Base-by-base conservation (phyloP, 805 yeast genomes). In the Isabelozyma pseudorhagii region DNA sequence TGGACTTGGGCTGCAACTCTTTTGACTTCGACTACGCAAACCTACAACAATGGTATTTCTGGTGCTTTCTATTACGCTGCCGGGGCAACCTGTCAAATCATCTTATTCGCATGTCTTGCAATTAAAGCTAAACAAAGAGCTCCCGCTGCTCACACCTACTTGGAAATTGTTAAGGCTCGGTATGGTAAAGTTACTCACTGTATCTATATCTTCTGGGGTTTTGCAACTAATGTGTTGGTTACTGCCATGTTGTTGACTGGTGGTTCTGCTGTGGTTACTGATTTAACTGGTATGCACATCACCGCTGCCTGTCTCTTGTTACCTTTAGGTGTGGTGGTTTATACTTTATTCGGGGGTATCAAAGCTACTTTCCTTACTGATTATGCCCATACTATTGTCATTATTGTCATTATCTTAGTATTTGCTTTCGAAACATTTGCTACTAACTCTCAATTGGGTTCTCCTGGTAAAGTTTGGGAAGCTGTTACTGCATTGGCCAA, bases 11-110 rank as follows among this genome's bases (percentile, higher is more conserved):
- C 76, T 39, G 76, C 75, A n/a, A 66, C 67, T n/a, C 57, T 67
- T 28, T 61, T 68, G 45, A 68, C 71, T 18, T 62, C 64, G 13
- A 82, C 96, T 0, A 81, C 96, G 17, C 91, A 87, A 64, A 89
- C 89, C 18, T 91, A 88, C 67, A 67, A 68, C 49, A 72, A 74
- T 52, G 98, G 98, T 60, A 80, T 92, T 40, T 68, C 84, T 34
- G 96, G 96, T 44, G 86, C 93, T 11, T 84, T 79, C 62, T 87
- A 83, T 71, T 92, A 92, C 64, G 97, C 96, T 8, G 81, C 94
- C 3, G 98, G 97, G 62, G 97, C 97, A 1, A 80, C 89, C 47
- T 89, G 88, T 49, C 97, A 92, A 66, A 87, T 92, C 57, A 84
- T 90, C 18, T 74, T 90, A 47, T 92, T 92, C 67, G 89, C 96